Conservation (phyloP, 768 basidiomycete genomes). For the Lactifluus volemus region DNA sequence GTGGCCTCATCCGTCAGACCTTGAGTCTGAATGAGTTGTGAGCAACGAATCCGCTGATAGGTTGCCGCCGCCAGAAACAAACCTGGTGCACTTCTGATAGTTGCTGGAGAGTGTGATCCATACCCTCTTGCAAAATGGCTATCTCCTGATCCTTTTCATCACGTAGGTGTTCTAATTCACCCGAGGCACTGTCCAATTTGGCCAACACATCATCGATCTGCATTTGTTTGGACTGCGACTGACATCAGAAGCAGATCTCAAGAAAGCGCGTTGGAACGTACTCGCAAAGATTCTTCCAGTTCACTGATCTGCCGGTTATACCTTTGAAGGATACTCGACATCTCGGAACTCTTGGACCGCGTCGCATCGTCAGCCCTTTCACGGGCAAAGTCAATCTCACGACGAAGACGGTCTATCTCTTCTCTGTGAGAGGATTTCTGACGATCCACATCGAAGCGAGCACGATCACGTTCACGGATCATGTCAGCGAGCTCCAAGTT, state of each 20-base stretch:
- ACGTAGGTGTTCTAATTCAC: conserved; percentile 70
- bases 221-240: conserved; percentile 76
- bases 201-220: conserved; percentile 89
- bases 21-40: conserved; percentile 48
- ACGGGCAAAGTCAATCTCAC: conserved; percentile 90
- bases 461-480: conserved; percentile 94
- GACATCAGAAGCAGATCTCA: conserved; percentile 2
- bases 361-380: conserved; percentile 95
- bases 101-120: conserved; percentile 87
- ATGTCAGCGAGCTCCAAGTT: conserved; percentile 97
- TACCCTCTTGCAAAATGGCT: conserved; percentile 87
- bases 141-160: conserved; percentile 99
- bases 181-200: conserved; percentile 67
- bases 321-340: conserved; percentile 77
- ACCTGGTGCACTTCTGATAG: conserved; percentile 84
- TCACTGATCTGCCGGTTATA: conserved; percentile 96
- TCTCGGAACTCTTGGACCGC: conserved; percentile 87
- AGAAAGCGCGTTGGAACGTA: conserved; percentile 30
- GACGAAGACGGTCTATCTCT: conserved; percentile 83
- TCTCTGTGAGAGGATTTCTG: conserved; percentile 93
- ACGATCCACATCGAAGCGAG: conserved; percentile 90
- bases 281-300: conserved; percentile 90
- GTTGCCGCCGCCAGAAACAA: conserved; percentile 16
- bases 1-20: conserved; percentile 82
- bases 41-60: not conserved